Conservation (phyloP, 176 grass and related monocot genomes). For the Puccinellia tenuiflora region DNA sequence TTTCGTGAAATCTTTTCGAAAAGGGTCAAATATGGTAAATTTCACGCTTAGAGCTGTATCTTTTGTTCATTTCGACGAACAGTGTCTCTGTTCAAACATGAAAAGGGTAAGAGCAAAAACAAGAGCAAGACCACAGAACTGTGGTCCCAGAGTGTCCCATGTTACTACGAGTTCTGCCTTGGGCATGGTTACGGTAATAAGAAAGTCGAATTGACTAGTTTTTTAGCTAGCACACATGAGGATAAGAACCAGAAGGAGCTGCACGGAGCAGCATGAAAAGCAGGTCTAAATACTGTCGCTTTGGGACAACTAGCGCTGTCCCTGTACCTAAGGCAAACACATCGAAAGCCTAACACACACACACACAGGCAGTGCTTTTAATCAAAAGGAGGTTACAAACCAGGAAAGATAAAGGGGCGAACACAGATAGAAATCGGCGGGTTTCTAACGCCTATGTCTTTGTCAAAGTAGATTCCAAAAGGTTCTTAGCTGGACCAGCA, state of each 20-base stretch:
- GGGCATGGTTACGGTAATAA: background rate
- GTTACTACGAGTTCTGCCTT: background rate
- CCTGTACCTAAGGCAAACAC: conserved; percentile 20
- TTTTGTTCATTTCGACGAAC: background rate
- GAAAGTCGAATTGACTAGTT: conserved; percentile 4
- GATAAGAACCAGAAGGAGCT: background rate
- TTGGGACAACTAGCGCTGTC: conserved; percentile 21
- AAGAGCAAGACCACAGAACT: background rate
- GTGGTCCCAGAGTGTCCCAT: background rate
- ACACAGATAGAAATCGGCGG: background rate
- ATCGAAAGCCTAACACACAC: conserved; percentile 46
- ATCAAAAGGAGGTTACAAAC: conserved; percentile 43
- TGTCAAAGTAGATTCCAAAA: conserved; percentile 44
- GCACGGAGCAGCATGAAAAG: conserved; percentile 29
- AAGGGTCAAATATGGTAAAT: no score
- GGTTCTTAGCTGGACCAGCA: conserved; percentile 32
- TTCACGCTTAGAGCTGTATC: no score
- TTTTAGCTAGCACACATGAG: background rate
- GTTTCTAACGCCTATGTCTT: background rate
- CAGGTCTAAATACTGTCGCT: background rate
- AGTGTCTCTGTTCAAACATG: conserved; percentile 3
- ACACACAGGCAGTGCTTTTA: conserved; percentile 27
- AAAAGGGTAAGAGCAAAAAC: background rate
- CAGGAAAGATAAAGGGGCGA: conserved; percentile 26
- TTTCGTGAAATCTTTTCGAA: no score